These are phyloP conservation scores for Aspergillus egyptiacus DNA, from an alignment of 495 filamentous ascomycete genomes.

Conservation along the genomic window DNA sequence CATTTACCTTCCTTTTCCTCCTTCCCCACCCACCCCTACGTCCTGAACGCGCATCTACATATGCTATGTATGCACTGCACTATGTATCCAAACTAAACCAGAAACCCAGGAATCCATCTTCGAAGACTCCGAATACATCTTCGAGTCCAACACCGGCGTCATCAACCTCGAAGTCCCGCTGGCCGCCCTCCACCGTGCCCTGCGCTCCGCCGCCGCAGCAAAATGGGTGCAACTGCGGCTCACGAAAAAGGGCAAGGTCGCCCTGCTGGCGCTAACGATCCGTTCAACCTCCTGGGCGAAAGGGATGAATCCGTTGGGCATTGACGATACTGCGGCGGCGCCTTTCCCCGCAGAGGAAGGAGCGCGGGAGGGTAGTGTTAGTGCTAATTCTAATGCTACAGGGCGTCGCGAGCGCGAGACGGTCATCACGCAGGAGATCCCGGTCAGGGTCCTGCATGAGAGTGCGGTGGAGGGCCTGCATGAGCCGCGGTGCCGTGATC, in stretches of 20 bases:
- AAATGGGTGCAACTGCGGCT: conserved; percentile 76
- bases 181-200: conserved; percentile 69
- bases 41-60: too few relatives aligned
- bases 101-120: conserved; percentile 68
- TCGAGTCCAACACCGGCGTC: conserved; percentile 73
- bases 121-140: conserved; percentile 63
- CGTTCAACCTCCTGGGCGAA: conserved; percentile 47
- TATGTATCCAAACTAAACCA: conserved; percentile 1
- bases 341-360: not conserved
- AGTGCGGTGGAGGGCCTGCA: conserved; percentile 76
- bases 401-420: conserved; percentile 63
- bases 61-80: not conserved
- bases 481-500: conserved; percentile 83
- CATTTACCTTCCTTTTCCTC: not conserved
- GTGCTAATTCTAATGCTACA: not conserved
- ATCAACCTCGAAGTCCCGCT: conserved; percentile 96
- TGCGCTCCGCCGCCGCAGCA: conserved; percentile 74
- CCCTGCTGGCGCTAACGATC: conserved; percentile 81
- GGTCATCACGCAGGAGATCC: conserved; percentile 90
- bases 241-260: conserved; percentile 83
- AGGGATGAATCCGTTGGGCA: conserved; percentile 42
- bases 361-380: not conserved
- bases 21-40: not conserved
- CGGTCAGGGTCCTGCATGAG: conserved; percentile 79
- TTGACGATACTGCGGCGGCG: conserved; percentile 6